Base-by-base conservation (phyloP, 208 protist species). In the Polymyxa betae region DNA sequence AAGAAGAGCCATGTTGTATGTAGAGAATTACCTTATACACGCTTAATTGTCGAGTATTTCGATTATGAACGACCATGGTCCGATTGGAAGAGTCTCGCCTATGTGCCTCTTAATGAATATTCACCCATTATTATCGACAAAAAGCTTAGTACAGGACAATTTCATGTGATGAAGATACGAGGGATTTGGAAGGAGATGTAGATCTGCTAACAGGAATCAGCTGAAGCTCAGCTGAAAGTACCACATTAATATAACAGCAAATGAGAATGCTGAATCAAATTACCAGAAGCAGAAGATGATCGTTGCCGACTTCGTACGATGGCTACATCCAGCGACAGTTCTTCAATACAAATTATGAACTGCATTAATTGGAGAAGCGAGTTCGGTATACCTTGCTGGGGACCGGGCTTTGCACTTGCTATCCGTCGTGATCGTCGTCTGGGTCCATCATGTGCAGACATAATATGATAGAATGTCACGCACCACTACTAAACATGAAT, bases 61-160 rank as follows among this genome's bases (percentile, higher is more conserved):
- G 72, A 43, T 82, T 35, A 43, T 82, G 72, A 20, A 82, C 16
- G 72, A 82, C 72, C 72, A 82, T 82, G 5, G n/a, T 82, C 10
- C 72, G 5, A 35, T 35, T 82, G 5, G 72, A 82, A 45, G 40
- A 43, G 35, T 82, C n/a, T 35, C 72, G 72, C 72, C 72, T 82
- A n/a, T 5, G 29, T 29, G 10, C 5, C 5, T 5, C 16, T 82
- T 43, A 35, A 43, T 43, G 40, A 35, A 35, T 16, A 66, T 43
- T 12, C 16, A 43, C 5, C 72, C 5, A 60, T 5, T 29, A 29
- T 60, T 82, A 40, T 82, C 12, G 72, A 43, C n/a, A 82, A 82
- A 43, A 45, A 35, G 5, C 5, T 45, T 20, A 82, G 16, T 82
- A 82, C 72, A 82, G 5, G 72, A 82, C 72, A 43, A 82, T 82